Evolutionary conservation across 2,329 filamentous ascomycete genomes (phyloP), one percentile per base, ranked within the genome.

Genomic region (Raffaelea albimanens): DNA sequence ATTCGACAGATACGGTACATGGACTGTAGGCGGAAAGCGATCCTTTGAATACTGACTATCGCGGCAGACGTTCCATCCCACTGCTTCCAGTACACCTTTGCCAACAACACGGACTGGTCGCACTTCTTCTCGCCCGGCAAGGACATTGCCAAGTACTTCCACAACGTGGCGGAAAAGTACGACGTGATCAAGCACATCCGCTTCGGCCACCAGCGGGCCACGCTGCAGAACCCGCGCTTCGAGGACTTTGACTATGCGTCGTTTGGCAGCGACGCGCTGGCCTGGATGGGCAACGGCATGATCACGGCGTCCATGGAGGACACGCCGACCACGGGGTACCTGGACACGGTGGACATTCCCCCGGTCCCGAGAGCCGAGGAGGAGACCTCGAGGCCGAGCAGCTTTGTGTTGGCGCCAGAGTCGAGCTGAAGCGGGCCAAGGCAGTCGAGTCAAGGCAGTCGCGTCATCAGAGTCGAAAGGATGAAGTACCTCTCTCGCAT

Each of bases 81-180:
- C 13, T 29, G 25, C 19, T 87, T 87, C 55, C 82, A 86, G 57
- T 76, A 75, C 8, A 80, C 78, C 0, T 87, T 85, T 59, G 69
- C 71, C 7, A 80, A 82, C 1, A 87, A 87, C 48, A 75, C 72
- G 0, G 70, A 84, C 53, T 88, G 84, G 84, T 73, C 72, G 0
- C 79, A 85, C 55, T 71, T 80, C 50, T 87, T 85, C 56, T 76
- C 83, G 0, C 75, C 77, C 34, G 83, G 83, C 0, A 59, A 65
- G 4, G 84, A 88, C 59, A 87, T 88, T 49, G 65, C 71, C 5
- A 70, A 76, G 14, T 88, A 88, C 58, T 81, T 81, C 79, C 72
- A 83, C 54, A 61, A 61, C 0, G 61, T 84, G 3, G 81, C 82
- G 0, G 66, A 67, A 9, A 83, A 86, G 54, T 73, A 85, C 58